Evolutionary conservation across 176 grass and related monocot species (phyloP).

Genomic region (Lolium rigidum): DNA sequence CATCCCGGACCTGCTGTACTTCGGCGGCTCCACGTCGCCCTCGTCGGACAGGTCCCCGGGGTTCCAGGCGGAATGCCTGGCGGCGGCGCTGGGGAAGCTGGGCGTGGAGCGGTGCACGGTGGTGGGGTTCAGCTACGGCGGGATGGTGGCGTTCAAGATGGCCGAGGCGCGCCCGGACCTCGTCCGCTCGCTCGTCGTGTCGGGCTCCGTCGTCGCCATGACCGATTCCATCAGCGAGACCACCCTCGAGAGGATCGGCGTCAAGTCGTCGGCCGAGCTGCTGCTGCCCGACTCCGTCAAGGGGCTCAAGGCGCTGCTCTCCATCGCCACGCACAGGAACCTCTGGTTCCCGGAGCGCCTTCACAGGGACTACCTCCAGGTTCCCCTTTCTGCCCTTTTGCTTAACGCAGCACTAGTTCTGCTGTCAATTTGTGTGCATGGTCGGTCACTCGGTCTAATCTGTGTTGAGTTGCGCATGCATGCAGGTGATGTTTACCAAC

Average conservation of each 20-base stretch:
- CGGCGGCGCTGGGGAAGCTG: constrained; percentile 52
- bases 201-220: constrained; percentile 84
- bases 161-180: constrained; percentile 71
- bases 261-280: constrained; percentile 74
- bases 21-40: constrained; percentile 72
- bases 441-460: not conserved
- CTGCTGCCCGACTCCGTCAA: constrained; percentile 82
- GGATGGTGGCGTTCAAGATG: constrained; percentile 97
- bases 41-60: constrained; percentile 62
- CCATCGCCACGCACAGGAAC: constrained; percentile 60
- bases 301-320: constrained; percentile 87
- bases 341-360: constrained; percentile 82
- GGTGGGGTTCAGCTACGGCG: constrained; percentile 97
- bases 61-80: constrained; percentile 78
- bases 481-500: constrained; percentile 71
- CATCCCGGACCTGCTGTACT: constrained; percentile 94
- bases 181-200: constrained; percentile 71
- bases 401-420: not conserved
- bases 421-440: not conserved
- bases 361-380: constrained; percentile 72
- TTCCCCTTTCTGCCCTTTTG: not conserved
- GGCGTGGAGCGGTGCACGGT: constrained; percentile 70
- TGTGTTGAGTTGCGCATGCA: not conserved
- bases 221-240: constrained; percentile 74
- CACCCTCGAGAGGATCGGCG: constrained; percentile 60